Evolutionary conservation across 129 eudicot genomes (phyloP).

Genomic region (Chrysanthemum lavandulifolium): DNA sequence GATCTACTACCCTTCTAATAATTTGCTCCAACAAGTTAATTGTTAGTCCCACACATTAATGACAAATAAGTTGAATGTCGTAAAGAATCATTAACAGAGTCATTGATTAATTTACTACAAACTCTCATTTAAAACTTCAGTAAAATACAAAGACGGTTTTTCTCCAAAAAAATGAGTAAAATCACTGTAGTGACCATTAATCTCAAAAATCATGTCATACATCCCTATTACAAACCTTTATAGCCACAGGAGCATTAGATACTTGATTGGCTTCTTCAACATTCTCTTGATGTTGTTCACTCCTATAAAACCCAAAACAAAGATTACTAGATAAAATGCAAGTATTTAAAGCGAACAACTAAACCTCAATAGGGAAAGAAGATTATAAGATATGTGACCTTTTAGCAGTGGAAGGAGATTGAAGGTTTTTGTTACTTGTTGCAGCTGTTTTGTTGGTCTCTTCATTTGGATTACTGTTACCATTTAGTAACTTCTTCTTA

Average conservation of each 20-base stretch:
- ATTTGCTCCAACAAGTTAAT: conserved; percentile 14
- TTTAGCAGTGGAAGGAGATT: conserved; percentile 29
- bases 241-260: conserved; percentile 39
- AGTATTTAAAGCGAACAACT: too few species aligned
- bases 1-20: conserved; percentile 66
- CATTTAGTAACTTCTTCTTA: background rate
- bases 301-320: conserved; percentile 29
- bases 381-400: conserved; percentile 31
- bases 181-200: background rate
- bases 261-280: conserved; percentile 34
- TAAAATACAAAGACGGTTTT: background rate
- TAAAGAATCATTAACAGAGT: conserved; percentile 1
- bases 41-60: conserved; percentile 1
- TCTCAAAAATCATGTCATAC: conserved; percentile 17
- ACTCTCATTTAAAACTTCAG: background rate
- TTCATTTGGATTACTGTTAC: conserved; percentile 8
- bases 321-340: background rate
- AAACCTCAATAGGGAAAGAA: too few species aligned
- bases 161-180: conserved; percentile 6
- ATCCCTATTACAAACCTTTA: conserved; percentile 54
- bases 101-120: background rate
- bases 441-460: conserved; percentile 25
- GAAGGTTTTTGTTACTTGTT: conserved; percentile 28
- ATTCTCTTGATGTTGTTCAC: conserved; percentile 46
- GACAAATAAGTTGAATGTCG: background rate